Evolutionary conservation across 169 alveolate genomes (phyloP).

Genomic region (Cryptosporidium tyzzeri): DNA sequence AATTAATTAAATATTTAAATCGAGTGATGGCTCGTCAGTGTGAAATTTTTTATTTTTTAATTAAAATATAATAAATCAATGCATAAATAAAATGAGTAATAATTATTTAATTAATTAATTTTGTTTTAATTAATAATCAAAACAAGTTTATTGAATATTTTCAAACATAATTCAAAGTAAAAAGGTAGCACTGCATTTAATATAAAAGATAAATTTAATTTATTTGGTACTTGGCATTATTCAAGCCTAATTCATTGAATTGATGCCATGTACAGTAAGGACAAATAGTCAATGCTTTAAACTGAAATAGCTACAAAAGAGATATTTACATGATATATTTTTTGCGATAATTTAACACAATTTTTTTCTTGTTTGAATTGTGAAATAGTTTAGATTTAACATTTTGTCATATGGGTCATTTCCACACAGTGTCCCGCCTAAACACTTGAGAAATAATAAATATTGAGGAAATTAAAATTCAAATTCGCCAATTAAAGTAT

Average conservation of each 20-base stretch:
- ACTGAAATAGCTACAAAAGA: background rate
- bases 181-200: background rate
- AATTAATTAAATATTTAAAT: too few species aligned
- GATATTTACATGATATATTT: too few species aligned
- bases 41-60: too few species aligned
- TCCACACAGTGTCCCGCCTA: background rate
- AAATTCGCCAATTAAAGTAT: slow-evolving; percentile 64
- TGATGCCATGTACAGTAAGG: background rate
- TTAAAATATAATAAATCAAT: too few species aligned
- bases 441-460: background rate
- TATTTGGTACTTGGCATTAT: background rate
- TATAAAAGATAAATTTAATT: too few species aligned
- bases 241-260: background rate
- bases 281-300: background rate
- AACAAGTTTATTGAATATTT: too few species aligned
- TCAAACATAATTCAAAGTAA: too few species aligned
- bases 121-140: too few species aligned
- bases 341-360: too few species aligned
- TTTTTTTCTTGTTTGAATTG: background rate
- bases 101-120: too few species aligned
- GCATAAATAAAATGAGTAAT: too few species aligned
- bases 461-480: slow-evolving; percentile 13
- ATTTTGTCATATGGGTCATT: background rate
- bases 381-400: too few species aligned
- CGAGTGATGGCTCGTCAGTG: background rate